Evolutionary conservation across 345 rosid species (phyloP), one percentile per base, ranked within the genome.

Genomic region (Theobroma cacao): DNA sequence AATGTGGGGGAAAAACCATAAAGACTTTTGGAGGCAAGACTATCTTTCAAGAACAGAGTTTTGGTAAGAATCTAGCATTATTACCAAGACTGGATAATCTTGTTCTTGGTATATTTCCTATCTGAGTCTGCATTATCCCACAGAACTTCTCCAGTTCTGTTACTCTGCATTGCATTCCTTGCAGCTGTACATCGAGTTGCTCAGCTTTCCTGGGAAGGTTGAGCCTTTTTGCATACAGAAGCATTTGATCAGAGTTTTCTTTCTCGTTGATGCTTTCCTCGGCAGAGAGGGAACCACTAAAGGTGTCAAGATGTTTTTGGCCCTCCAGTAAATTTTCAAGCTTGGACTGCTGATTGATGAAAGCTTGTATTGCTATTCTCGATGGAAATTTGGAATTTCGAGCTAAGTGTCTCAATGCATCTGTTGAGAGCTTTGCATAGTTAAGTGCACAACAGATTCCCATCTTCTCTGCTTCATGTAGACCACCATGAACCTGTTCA

Each of bases 361-460:
- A 79, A 69, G 70, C 84, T 75, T 80, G 74, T 47, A 79, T 62
- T 24, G 83, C 69, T 71, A 66, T 13, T 75, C 77, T 80, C 45
- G 88, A 55, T 33, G 90, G 90, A 55, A 86, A 87, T 59, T 79
- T 84, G 5, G 88, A 60, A 77, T 86, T 85, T 30, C 80, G 69
- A 66, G 82, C 75, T 8, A 84, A 24, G 40, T 86, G 87, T 55
- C 78, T 65, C 62, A 76, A 53, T 34, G 86, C 76, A 66, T 77
- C 82, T 3, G 74, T 43, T 13, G 92, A 85, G 55, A 89, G 90
- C 84, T 87, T 88, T 78, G 81, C 87, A 31, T 70, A 75, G 72
- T 87, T 81, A 63, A 89, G 80, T 31, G 80, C 76, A 58, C 63
- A 47, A 7, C 85, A 89, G 40, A 91, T 40, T 63, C 72, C 80